phyloP scores from a whole-genome alignment of 768 basidiomycete genomes.

The Pseudohyphozyma bogoriensis region DNA sequence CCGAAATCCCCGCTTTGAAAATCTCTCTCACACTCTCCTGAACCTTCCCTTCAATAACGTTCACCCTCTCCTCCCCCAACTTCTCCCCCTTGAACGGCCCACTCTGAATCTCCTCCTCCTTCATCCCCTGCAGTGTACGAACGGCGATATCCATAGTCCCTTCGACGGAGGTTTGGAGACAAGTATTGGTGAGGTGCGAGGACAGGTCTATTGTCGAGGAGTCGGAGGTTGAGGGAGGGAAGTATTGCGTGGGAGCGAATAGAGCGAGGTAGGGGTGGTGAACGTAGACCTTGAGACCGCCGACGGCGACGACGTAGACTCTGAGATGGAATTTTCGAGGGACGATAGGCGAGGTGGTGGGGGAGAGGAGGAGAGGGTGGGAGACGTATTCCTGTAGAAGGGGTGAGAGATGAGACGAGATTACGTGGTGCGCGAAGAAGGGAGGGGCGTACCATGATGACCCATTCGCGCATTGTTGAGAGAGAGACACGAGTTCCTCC shows the following conservation, averaged over 20 bases:
- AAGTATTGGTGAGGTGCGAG: constrained; percentile 86
- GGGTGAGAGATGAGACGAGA: background rate
- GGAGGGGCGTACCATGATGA: constrained; percentile 62
- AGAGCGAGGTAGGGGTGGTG: constrained; percentile 75
- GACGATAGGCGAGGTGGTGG: no score
- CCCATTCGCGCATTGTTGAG: constrained; percentile 87
- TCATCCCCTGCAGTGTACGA: constrained; percentile 28
- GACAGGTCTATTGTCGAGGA: constrained; percentile 43
- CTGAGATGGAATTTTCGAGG: constrained; percentile 76
- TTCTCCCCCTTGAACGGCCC: constrained; percentile 17
- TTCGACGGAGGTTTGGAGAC: constrained; percentile 58
- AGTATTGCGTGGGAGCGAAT: constrained; percentile 69
- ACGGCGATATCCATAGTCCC: constrained; percentile 50
- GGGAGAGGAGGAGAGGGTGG: constrained; percentile 67
- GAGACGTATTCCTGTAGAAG: constrained; percentile 71
- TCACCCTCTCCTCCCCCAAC: constrained; percentile 42
- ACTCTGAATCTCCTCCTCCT: constrained; percentile 34
- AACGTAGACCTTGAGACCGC: constrained; percentile 58
- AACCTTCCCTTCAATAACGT: constrained; percentile 53
- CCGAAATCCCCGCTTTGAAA: constrained; percentile 73
- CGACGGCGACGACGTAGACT: constrained; percentile 52
- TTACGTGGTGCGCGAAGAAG: background rate
- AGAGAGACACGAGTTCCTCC: constrained; percentile 51
- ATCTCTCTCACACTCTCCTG: constrained; percentile 60
- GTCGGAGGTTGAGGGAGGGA: constrained; percentile 39